A percentile compares a stretch with the other conserved stretches of the same genome.
Evolutionary conservation across 1,139 yeast species (phyloP).

Genomic region (Scheffersomyces lignicola): DNA sequence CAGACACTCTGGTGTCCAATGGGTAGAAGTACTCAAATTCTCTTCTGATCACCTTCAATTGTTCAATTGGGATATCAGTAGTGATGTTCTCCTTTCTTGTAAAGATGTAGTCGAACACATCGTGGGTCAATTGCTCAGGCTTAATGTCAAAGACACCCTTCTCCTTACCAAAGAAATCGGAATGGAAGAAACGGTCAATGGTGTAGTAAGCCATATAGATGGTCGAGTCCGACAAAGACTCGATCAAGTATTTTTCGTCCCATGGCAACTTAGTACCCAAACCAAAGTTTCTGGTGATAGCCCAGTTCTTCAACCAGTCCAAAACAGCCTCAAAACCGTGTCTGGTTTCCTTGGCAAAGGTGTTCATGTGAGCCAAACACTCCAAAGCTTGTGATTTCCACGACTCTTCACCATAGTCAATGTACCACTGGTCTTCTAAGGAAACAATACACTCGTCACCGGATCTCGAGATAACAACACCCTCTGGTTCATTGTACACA

Average conservation of each 20-base stretch:
- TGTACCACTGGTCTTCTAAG: constrained; percentile 97
- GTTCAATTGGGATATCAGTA: constrained; percentile 64
- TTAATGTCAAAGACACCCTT: constrained; percentile 71
- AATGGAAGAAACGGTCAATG: constrained; percentile 79
- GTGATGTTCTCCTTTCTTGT: constrained; percentile 62
- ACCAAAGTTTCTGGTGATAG: constrained; percentile 95
- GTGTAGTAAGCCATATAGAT: constrained; percentile 96
- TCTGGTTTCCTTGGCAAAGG: constrained; percentile 81
- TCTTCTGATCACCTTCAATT: constrained; percentile 76
- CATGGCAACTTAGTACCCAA: constrained; percentile 95
- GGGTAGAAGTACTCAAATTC: constrained; percentile 97
- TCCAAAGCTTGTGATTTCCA: constrained; percentile 90
- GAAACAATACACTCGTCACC: constrained; percentile 98
- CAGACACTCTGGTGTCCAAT: constrained; percentile 85
- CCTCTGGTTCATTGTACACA: constrained; percentile 93
- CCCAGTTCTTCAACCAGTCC: constrained; percentile 99
- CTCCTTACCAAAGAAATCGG: constrained; percentile 79
- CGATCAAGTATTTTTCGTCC: constrained; percentile 93
- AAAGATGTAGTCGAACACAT: constrained; percentile 90
- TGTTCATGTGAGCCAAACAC: constrained; percentile 74
- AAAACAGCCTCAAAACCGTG: constrained; percentile 93
- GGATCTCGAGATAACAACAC: constrained; percentile 84
- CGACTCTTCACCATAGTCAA: constrained; percentile 92
- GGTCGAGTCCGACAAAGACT: constrained; percentile 94
- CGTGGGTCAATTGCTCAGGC: constrained; percentile 88